Base-by-base conservation (phyloP, 768 basidiomycete species). In the Suillus fuscotomentosus region DNA sequence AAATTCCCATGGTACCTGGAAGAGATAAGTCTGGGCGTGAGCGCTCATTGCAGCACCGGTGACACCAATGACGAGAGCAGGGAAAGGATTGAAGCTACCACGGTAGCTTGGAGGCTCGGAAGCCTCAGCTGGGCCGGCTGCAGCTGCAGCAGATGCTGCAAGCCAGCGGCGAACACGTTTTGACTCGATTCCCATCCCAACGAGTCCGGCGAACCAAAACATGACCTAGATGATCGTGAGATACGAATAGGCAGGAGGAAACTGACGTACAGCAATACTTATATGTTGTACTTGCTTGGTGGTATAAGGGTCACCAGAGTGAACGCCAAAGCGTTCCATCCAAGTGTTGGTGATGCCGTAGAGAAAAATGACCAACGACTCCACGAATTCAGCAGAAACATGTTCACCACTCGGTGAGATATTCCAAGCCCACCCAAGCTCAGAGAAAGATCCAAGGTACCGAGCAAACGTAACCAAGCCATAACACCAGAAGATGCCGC, bases 401-500 rank as follows among this genome's bases (percentile, higher is more conserved):
- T 78, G 78, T 27, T 78, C 76, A 24, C 79, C 78, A 4, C 77
- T 74, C 0, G 88, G 89, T 0, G 86, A 80, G 34, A 83, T 79
- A 73, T 99, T 99, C 96, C 96, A 99, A 17, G 97, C 93, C 96
- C 96, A 99, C 5, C 97, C 97, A 38, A 87, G 76, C 57, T 92
- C 87, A 27, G 93, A 84, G 74, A 89, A 95, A 6, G 92, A 86
- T 34, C 96, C 96, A 56, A 97, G 86, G 79, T 92, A 99, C n/a
- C 97, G 90, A n/a, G 87, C 91, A 74, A 97, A 99, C 0, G 92
- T 87, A 59, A 92, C 74, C 6, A 98, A 76, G 8, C 96, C 97
- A 75, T 94, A 98, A 64, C 85, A 86, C 88, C 94, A 94, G 79
- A 99, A 99, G 67, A 97, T 94, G 39, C 84, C 87, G 24, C 95